Base-by-base conservation (phyloP, 2,329 filamentous ascomycete species). In the Colletotrichum musae region DNA sequence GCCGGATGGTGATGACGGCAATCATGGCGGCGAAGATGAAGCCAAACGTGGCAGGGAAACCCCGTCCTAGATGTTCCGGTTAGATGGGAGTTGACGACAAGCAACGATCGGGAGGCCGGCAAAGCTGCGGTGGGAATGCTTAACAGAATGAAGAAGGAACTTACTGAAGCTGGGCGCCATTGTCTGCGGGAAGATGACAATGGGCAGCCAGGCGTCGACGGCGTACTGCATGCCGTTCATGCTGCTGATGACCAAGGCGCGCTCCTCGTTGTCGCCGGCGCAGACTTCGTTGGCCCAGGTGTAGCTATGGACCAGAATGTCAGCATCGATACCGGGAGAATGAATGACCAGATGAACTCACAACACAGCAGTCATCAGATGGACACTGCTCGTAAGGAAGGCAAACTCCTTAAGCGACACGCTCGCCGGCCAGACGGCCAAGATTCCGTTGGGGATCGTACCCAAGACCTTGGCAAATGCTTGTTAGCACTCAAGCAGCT, bases 231-330 rank as follows among this genome's bases (percentile, higher is more conserved):
- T 66, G 5, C 62, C 57, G 12, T 70, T 79, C 78, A 75, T 80
- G 48, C 58, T 79, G 59, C 73, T 74, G 18, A 79, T 77, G 24
- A 78, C 73, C 21, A 79, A 67, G 3, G 75, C 75, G 16, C 77
- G 73, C 68, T 79, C 77, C 39, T 76, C 76, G 39, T 77, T 75
- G 59, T 78, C 66, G 13, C 56, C 66, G 1, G 62, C 51, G 24
- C 62, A 69, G 26, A 69, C 57, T 21, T 60, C 66, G 18, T 66
- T 66, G 0, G 62, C 62, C 67, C 56, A 67, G 4, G 67, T 70
- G 13, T 59, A 70, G 4, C 56, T 67, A 5, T 4, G 15, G 5
- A n/a, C 5, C 18, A 0, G 1, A 9, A 13, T 3, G 21, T 54
- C 16, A 59, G 32, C 26, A 18, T n/a, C 13, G 18, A 6, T 32